Evolutionary conservation across 352 stramenopile species (phyloP).

Genomic region (Globisporangium middletonii): DNA sequence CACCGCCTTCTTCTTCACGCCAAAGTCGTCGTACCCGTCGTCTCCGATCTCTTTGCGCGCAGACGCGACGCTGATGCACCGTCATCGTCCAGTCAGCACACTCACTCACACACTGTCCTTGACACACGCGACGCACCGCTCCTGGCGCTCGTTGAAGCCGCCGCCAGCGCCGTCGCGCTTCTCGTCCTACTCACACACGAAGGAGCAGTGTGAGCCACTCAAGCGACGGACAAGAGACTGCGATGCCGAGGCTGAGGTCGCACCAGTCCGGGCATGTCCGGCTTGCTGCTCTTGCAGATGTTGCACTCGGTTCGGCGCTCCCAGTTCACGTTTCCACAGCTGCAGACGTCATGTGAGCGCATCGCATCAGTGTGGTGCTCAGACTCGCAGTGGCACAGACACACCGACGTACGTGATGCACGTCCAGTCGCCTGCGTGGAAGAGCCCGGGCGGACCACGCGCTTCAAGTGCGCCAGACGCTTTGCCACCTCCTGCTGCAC

Average conservation of each 20-base stretch:
- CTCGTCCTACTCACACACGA: slow-evolving; percentile 42
- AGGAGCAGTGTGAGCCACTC: neutral
- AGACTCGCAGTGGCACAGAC: neutral
- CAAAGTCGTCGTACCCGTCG: slow-evolving; percentile 87
- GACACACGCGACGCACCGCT: slow-evolving; percentile 37
- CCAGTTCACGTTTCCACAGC: slow-evolving; percentile 86
- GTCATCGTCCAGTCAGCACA: slow-evolving; percentile 2
- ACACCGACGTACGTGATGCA: slow-evolving; percentile 56
- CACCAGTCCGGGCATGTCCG: slow-evolving; percentile 55
- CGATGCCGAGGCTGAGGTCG: neutral
- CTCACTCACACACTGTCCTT: neutral
- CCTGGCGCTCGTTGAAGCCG: slow-evolving; percentile 81
- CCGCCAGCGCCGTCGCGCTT: slow-evolving; percentile 70
- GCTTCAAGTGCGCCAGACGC: slow-evolving; percentile 25
- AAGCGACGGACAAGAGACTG: neutral
- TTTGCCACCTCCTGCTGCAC: slow-evolving; percentile 16
- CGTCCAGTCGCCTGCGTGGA: slow-evolving; percentile 75
- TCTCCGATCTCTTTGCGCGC: slow-evolving; percentile 74
- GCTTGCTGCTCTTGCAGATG: slow-evolving; percentile 81
- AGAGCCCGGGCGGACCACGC: slow-evolving; percentile 63
- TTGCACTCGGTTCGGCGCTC: slow-evolving; percentile 82
- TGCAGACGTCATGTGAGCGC: slow-evolving; percentile 12
- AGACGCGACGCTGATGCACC: slow-evolving; percentile 39
- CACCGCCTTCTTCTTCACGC: slow-evolving; percentile 74
- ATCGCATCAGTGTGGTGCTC: neutral